phyloP scores from a whole-genome alignment of 2,329 filamentous ascomycete genomes.

The Botrytis pseudocinerea region DNA sequence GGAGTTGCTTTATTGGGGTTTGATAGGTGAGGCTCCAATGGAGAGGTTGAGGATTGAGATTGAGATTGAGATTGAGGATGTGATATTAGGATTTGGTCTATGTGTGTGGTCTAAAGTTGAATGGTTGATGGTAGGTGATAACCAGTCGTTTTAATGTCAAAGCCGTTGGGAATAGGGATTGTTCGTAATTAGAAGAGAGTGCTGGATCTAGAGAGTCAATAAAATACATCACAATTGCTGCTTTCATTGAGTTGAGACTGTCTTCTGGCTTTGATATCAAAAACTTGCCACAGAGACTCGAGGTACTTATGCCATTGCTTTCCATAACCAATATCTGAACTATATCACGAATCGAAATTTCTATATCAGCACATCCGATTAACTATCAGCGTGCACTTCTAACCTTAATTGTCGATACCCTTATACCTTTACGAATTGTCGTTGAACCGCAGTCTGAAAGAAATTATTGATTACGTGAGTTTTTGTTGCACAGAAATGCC shows the following conservation, averaged over 20 bases:
- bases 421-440: background rate
- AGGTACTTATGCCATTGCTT: background rate
- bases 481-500: background rate
- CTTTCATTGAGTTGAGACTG: background rate
- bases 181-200: background rate
- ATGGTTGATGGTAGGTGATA: background rate
- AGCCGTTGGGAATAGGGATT: too few relatives aligned
- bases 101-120: background rate
- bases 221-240: background rate
- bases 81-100: background rate
- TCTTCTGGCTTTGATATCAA: background rate
- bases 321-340: too few relatives aligned
- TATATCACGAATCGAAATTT: background rate
- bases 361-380: too few relatives aligned
- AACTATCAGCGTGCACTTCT: background rate
- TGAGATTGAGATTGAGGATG: background rate
- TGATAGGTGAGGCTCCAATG: background rate
- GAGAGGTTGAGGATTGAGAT: background rate
- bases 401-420: background rate
- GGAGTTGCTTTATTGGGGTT: background rate
- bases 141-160: background rate
- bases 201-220: background rate
- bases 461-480: background rate
- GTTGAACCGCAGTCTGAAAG: background rate
- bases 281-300: background rate